These are phyloP conservation scores for Apiospora aurea DNA, from an alignment of 2,329 filamentous ascomycete genomes.

Conservation along the genomic window DNA sequence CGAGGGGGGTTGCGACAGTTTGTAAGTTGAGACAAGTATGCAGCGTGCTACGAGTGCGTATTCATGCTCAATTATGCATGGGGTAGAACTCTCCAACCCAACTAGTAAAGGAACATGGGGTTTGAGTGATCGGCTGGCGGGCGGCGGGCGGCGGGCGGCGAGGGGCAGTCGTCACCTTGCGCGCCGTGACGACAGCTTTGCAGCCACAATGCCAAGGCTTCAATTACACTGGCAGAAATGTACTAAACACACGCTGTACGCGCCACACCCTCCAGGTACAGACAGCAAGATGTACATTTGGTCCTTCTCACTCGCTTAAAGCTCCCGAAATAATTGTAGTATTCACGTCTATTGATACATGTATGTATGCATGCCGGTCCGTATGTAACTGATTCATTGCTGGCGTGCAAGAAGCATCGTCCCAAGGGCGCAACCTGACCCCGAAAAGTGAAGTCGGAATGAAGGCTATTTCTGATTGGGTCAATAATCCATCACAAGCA, in stretches of 20 bases:
- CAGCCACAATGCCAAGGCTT: slow-evolving; percentile 18
- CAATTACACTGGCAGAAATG: no score
- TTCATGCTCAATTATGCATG: slow-evolving; percentile 20
- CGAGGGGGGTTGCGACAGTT: slow-evolving; percentile 12
- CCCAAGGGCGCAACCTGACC: neutral
- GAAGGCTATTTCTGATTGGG: neutral
- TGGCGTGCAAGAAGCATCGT: no score
- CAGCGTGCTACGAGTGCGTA: neutral
- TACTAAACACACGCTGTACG: neutral
- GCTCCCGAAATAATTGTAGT: no score
- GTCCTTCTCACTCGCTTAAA: no score
- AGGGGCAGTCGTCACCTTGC: slow-evolving; percentile 14
- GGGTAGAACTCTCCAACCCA: neutral
- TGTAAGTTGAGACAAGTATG: slow-evolving; percentile 8
- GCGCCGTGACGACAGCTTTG: slow-evolving; percentile 17
- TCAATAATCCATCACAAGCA: slow-evolving; percentile 2
- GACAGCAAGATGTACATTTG: neutral
- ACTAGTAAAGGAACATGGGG: neutral
- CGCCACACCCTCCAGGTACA: neutral
- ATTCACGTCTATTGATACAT: neutral
- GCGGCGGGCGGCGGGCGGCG: neutral
- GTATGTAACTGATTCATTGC: no score
- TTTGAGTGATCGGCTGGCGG: neutral
- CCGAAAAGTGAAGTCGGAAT: neutral
- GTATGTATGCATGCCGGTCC: neutral